Evolutionary conservation across 257 asterid genomes (phyloP).

Genomic region (Apocynum venetum): DNA sequence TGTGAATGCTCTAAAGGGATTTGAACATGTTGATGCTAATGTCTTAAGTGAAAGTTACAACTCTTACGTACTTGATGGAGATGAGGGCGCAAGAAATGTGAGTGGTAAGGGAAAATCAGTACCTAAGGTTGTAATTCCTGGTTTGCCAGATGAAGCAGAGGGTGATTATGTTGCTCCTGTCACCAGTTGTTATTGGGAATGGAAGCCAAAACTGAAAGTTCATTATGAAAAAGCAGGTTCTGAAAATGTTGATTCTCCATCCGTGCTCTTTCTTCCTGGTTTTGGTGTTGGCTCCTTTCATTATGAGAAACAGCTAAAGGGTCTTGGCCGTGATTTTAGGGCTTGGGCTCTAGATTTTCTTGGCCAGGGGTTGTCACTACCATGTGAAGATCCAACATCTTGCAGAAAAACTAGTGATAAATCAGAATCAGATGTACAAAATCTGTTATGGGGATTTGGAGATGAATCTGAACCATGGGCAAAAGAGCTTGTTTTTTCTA

Average conservation of each 20-base stretch:
- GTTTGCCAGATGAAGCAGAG: constrained; percentile 55
- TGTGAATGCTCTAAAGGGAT: constrained; percentile 30
- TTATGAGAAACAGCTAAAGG: constrained; percentile 79
- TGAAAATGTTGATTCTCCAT: constrained; percentile 62
- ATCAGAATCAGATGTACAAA: constrained; percentile 31
- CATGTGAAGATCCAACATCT: constrained; percentile 73
- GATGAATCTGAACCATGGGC: constrained; percentile 89
- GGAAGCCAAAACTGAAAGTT: constrained; percentile 76
- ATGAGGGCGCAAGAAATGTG: constrained; percentile 26
- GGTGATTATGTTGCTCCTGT: constrained; percentile 53
- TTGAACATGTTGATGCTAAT: constrained; percentile 34
- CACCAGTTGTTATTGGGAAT: constrained; percentile 71
- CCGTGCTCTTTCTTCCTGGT: constrained; percentile 89
- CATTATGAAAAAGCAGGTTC: constrained; percentile 79
- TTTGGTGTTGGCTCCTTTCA: constrained; percentile 98
- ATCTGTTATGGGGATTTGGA: constrained; percentile 79
- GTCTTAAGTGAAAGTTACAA: constrained; percentile 36
- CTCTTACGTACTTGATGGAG: constrained; percentile 51
- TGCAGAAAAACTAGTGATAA: constrained; percentile 25
- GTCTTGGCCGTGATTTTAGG: constrained; percentile 85
- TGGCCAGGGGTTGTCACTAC: constrained; percentile 91
- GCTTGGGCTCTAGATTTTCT: constrained; percentile 77
- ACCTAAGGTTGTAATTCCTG: constrained; percentile 70
- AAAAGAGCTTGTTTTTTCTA: constrained; percentile 68
- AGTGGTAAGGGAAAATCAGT: constrained; percentile 32